phyloP scores from a whole-genome alignment of 306 rosid genomes.

The Quercus ilex region DNA sequence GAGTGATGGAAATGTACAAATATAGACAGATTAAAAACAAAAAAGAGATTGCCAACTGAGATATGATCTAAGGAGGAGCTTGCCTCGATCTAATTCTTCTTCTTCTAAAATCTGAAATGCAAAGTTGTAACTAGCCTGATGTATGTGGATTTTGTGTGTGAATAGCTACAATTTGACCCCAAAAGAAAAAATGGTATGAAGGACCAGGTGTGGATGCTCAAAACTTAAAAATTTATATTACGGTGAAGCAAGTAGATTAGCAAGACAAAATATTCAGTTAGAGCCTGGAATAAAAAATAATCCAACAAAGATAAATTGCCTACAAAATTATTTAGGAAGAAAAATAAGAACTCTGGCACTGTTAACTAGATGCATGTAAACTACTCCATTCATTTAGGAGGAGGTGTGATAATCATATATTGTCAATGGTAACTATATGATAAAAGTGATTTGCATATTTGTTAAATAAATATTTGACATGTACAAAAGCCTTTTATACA shows the following conservation, averaged over 20 bases:
- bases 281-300: too few species aligned
- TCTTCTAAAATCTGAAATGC: neutral
- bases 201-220: too few species aligned
- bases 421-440: neutral
- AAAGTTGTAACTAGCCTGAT: too few species aligned
- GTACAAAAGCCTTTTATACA: constrained; percentile 16
- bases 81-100: neutral
- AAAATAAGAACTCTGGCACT: neutral
- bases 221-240: too few species aligned
- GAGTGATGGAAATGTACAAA: neutral
- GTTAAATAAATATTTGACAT: neutral
- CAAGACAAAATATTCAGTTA: too few species aligned
- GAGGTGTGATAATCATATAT: neutral
- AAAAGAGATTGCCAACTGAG: neutral
- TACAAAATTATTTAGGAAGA: neutral
- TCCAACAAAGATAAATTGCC: too few species aligned
- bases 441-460: constrained; percentile 1
- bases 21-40: neutral
- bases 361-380: neutral
- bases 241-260: too few species aligned
- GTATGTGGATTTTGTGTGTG: too few species aligned
- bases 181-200: too few species aligned
- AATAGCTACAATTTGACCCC: too few species aligned
- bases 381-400: neutral
- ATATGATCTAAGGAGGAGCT: neutral